Base-by-base conservation (phyloP, 2,329 filamentous ascomycete species). In the Fusarium brachygibbosum region DNA sequence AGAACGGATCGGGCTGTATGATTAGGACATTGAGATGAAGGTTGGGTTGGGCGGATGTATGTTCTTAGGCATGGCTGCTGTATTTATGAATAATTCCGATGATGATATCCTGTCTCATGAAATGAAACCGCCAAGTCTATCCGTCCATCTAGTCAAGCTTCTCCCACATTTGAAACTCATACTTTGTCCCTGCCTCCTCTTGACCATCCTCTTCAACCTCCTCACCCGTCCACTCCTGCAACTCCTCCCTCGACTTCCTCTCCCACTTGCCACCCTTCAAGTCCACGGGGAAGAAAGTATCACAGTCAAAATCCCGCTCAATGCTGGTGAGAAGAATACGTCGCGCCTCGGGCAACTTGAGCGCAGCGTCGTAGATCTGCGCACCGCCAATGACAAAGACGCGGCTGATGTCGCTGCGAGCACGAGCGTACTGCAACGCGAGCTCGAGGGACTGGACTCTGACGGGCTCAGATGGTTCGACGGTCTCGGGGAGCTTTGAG, bases 351-450 rank as follows among this genome's bases (percentile, higher is more conserved):
- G 79, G 76, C 59, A 88, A 74, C 71, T 81, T 77, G 75, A 98
- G 82, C 16, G 93, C 90, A 23, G 90, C 86, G 38, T 82, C 83
- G 80, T 98, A 99, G 69, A 98, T 90, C 81, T 94, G 91, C 58
- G 89, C 92, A 6, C 96, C 96, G 25, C 96, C 96, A 74, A 99
- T 98, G 42, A 98, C 87, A 79, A 94, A 98, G 5, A 93, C 85
- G 72, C 87, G 86, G 11, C 85, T 86, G 34, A 90, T 72, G 41
- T 69, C 71, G 53, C 78, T 76, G 48, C 85, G 76, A 29, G 72
- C 75, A 37, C 74, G 69, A n/a, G 86, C 80, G 56, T 83, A 83
- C 48, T 75, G 74, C 41, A 93, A 70, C 5, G 90, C 90, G 50
- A 83, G 80, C 57, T 88, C 85, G 6, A 93, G 78, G 13, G 89